Percentiles rank a stretch among this genome's conserved stretches.
Evolutionary conservation across 2,329 filamentous ascomycete species (phyloP).

Genomic region (Stachybotrys elegans): DNA sequence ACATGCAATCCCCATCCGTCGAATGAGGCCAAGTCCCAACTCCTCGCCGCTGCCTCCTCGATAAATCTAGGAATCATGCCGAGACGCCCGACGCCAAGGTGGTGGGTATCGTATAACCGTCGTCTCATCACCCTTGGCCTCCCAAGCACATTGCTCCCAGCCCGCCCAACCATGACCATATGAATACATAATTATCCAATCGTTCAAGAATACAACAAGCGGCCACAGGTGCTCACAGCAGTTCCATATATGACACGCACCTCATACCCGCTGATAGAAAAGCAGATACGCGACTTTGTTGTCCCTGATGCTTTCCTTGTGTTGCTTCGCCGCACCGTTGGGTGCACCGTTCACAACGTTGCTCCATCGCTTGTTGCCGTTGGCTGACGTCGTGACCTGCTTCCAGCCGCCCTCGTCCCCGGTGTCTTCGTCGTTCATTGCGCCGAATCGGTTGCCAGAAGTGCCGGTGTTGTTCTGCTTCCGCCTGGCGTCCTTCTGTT

Average conservation of each 20-base stretch:
- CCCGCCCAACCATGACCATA: no score
- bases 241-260: no score
- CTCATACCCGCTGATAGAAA: constrained; percentile 78
- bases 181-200: no score
- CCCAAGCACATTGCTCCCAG: constrained; percentile 5
- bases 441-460: constrained; percentile 70
- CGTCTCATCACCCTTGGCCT: constrained; percentile 13
- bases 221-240: no score
- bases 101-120: constrained; percentile 14
- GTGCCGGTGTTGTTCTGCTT: constrained; percentile 24
- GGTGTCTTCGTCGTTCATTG: constrained; percentile 60
- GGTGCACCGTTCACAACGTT: constrained; percentile 60
- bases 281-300: constrained; percentile 97
- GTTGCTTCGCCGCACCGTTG: constrained; percentile 51
- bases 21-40: no score
- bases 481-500: constrained; percentile 48
- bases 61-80: no score
- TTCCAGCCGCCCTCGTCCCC: constrained; percentile 75
- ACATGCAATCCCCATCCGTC: no score
- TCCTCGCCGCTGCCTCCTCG: no score
- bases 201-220: no score
- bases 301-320: constrained; percentile 68
- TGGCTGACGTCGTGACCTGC: constrained; percentile 60
- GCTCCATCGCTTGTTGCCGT: constrained; percentile 67
- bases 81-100: constrained; percentile 23